These are phyloP conservation scores for Blepharisma undulans DNA, from an alignment of 169 alveolate genomes.

Conservation along the genomic window DNA sequence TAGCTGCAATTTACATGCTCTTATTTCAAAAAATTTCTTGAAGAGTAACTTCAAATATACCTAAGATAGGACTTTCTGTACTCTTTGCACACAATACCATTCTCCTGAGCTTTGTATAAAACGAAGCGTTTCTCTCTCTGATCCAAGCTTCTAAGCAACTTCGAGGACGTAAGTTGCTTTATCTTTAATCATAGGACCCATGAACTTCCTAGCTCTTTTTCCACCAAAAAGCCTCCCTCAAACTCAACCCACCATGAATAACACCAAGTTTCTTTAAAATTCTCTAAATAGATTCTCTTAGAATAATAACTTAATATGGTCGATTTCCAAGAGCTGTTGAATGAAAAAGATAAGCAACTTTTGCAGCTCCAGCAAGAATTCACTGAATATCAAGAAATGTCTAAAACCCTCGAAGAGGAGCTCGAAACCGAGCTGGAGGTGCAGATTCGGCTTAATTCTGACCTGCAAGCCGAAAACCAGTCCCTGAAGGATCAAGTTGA, in stretches of 20 bases:
- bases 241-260: not conserved
- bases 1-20: not conserved
- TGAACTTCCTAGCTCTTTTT: not conserved
- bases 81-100: not conserved
- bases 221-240: too few species aligned
- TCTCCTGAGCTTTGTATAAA: not conserved
- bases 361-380: not conserved
- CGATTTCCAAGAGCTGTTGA: not conserved
- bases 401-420: not conserved
- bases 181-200: not conserved
- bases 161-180: not conserved
- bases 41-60: not conserved
- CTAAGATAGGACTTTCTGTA: not conserved
- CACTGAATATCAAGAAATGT: slow-evolving; percentile 6
- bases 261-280: not conserved
- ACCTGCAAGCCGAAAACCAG: not conserved
- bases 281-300: not conserved
- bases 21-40: not conserved
- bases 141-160: not conserved
- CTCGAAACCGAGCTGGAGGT: not conserved
- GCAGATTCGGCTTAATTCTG: not conserved
- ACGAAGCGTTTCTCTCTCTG: not conserved
- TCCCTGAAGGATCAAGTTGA: not conserved
- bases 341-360: not conserved
- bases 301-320: not conserved